These are phyloP conservation scores for Dendrostoma leiphaemia DNA, from an alignment of 2,329 filamentous ascomycete genomes.

Conservation along the genomic window DNA sequence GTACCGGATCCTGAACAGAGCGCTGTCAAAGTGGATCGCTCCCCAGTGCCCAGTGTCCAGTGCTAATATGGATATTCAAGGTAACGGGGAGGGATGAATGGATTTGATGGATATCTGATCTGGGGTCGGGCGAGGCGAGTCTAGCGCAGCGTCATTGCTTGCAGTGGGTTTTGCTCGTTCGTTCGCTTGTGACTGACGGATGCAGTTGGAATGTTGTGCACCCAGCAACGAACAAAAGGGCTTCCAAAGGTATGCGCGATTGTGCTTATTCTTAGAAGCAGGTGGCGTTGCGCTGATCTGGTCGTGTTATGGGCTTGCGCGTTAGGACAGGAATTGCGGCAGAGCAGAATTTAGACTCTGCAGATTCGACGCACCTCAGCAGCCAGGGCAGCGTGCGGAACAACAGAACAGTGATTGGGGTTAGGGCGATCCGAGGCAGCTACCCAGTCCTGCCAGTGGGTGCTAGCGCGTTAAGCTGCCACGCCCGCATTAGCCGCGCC, in stretches of 20 bases:
- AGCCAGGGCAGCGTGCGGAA: neutral
- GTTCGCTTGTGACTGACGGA: neutral
- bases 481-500: neutral
- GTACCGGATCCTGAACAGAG: conserved; percentile 10
- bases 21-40: conserved; percentile 17
- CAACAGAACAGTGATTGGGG: neutral
- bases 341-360: neutral
- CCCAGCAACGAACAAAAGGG: neutral
- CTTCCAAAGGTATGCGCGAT: neutral
- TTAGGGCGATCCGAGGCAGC: too few relatives aligned
- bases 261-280: conserved; percentile 10
- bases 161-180: neutral
- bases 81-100: neutral
- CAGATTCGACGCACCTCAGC: neutral
- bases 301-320: neutral
- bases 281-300: conserved; percentile 2
- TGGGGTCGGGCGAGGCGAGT: conserved; percentile 5
- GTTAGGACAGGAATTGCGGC: neutral
- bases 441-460: too few relatives aligned
- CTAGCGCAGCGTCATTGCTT: conserved; percentile 16
- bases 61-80: neutral
- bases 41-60: neutral
- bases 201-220: conserved; percentile 2
- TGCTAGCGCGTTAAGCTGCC: neutral
- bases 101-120: neutral